Evolutionary conservation across 306 rosid genomes (phyloP).

Genomic region (Arachis stenosperma): DNA sequence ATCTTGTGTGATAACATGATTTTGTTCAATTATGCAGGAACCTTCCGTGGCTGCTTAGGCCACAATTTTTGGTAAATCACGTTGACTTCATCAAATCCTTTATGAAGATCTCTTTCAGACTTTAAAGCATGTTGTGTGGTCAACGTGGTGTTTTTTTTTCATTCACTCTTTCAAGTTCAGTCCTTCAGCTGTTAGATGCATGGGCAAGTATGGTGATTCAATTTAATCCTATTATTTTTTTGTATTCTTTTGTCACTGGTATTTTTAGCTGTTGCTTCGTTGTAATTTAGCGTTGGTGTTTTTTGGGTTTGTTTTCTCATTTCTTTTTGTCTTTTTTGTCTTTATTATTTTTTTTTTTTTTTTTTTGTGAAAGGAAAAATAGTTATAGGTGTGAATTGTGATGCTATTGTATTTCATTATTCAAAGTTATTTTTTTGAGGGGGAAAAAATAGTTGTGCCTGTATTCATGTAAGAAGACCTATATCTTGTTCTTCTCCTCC

Average conservation of each 20-base stretch:
- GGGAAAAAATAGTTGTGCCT: not conserved
- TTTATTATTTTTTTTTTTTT: not conserved
- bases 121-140: slow-evolving; percentile 24
- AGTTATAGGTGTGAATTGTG: slow-evolving; percentile 23
- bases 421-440: not conserved
- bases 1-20: not conserved
- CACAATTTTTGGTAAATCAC: slow-evolving; percentile 23
- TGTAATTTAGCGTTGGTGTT: slow-evolving; percentile 31
- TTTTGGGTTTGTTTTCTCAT: not conserved
- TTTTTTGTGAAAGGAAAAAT: slow-evolving; percentile 37
- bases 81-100: slow-evolving; percentile 22
- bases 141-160: slow-evolving; percentile 8
- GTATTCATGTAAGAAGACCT: slow-evolving; percentile 18
- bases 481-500: slow-evolving; percentile 14
- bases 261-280: slow-evolving; percentile 38
- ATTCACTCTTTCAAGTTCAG: slow-evolving; percentile 8
- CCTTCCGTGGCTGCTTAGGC: slow-evolving; percentile 70
- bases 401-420: slow-evolving; percentile 28
- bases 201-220: slow-evolving; percentile 44
- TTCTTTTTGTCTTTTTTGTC: no score
- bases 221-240: slow-evolving; percentile 42
- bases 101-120: slow-evolving; percentile 11
- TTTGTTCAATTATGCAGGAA: slow-evolving; percentile 62
- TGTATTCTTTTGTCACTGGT: slow-evolving; percentile 46
- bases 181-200: slow-evolving; percentile 31